Base-by-base conservation (phyloP, 441 rosid genomes). In the Euphorbia schlechtendalii region DNA sequence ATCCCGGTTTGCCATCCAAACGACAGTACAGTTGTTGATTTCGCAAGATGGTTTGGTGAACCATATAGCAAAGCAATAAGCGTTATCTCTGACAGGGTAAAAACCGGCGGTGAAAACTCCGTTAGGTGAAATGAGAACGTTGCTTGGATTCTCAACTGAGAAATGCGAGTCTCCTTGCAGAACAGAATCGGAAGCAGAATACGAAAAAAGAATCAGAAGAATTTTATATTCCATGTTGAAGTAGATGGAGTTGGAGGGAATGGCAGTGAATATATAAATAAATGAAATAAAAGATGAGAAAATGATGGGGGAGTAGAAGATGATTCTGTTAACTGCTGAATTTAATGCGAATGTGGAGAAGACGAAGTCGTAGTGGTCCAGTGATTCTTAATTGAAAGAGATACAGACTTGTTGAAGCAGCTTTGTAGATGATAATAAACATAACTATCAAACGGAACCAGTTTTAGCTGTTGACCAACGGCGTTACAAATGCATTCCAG, bases 1-100 rank as follows among this genome's bases (percentile, higher is more conserved):
- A 41, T 73, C 67, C 0, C 77, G 70, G 49, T 74, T 74, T 20
- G 71, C 77, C 67, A 65, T 69, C 77, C 77, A 69, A 49, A 66
- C 56, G 0, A 65, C 27, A 14, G 70, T 60, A 52, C 61, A 61
- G 15, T 69, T 49, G 12, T 25, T 15, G 6, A 0, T 4, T 8
- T 12, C 6, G 41, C 75, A 72, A 18, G 68, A 46, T 32, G 75
- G 75, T 53, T 61, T 60, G 59, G 20, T 59, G 48, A 65, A 74
- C 77, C 73, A 69, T 36, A 69, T 57, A 8, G 60, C 41, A 45
- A 74, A 74, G 18, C 61, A 45, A 28, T 60, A 69, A 46, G 77
- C 73, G 30, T 74, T 69, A 3, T 60, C 43, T 5, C 77, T 71
- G 21, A 61, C 67, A 7, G 60, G 64, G 56, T 64, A 65, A 56